Conservation (phyloP, 2,329 filamentous ascomycete species). For the Decorospora gaudefroyi region DNA sequence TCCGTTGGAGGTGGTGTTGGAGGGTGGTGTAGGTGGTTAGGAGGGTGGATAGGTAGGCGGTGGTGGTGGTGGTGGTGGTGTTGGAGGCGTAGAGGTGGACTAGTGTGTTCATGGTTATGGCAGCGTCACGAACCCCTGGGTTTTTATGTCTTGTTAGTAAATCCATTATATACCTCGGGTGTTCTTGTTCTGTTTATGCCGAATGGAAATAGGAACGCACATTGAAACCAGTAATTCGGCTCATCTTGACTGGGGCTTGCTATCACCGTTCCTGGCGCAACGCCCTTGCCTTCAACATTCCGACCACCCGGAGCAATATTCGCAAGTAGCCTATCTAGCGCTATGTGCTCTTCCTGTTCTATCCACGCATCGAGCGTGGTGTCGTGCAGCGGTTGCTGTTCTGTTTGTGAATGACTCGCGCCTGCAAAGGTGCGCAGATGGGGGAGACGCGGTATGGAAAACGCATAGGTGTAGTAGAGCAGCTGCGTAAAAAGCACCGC, state of each 20-base stretch:
- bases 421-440: conserved; percentile 22
- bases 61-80: conserved; percentile 32
- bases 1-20: conserved; percentile 47
- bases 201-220: conserved; percentile 28
- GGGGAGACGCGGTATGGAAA: conserved; percentile 37
- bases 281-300: conserved; percentile 42
- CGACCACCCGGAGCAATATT: conserved; percentile 51
- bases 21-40: conserved; percentile 42
- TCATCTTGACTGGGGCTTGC: conserved; percentile 50
- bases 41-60: conserved; percentile 35
- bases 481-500: conserved; percentile 12
- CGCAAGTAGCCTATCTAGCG: conserved; percentile 47
- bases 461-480: conserved; percentile 28
- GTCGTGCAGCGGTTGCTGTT: conserved; percentile 37
- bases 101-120: conserved; percentile 50
- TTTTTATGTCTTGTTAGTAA: neutral
- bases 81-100: conserved; percentile 48
- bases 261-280: conserved; percentile 49
- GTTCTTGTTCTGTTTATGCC: neutral
- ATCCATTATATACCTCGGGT: neutral
- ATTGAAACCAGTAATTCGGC: conserved; percentile 54
- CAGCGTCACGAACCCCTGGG: conserved; percentile 52
- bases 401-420: conserved; percentile 21
- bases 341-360: conserved; percentile 42
- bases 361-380: conserved; percentile 46